Conservation (phyloP, 768 basidiomycete genomes). For the Wakefieldia striispora region DNA sequence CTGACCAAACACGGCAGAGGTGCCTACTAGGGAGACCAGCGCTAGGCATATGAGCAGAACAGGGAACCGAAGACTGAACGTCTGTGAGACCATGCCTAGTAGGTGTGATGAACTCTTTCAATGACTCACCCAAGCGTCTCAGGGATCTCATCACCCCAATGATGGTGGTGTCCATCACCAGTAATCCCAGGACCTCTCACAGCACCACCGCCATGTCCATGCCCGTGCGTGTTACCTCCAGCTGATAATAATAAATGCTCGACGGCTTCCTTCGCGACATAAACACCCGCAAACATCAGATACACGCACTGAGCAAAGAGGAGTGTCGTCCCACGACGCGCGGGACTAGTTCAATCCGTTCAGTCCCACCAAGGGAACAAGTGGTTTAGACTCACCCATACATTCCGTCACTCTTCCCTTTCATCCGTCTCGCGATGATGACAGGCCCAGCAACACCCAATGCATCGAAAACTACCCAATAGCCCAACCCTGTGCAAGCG, state of each 20-base stretch:
- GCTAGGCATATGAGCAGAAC: slow-evolving; percentile 53
- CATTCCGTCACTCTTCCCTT: slow-evolving; percentile 30
- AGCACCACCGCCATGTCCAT: slow-evolving; percentile 62
- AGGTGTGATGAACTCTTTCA: too few species aligned
- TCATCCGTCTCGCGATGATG: slow-evolving; percentile 38
- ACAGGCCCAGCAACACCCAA: slow-evolving; percentile 62
- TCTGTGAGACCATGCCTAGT: slow-evolving; percentile 1
- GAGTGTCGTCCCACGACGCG: slow-evolving; percentile 64
- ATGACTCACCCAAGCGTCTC: slow-evolving; percentile 40
- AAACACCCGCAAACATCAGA: slow-evolving; percentile 90
- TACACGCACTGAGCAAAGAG: slow-evolving; percentile 92
- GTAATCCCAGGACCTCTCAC: slow-evolving; percentile 20
- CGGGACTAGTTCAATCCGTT: slow-evolving; percentile 42
- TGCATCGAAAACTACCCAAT: slow-evolving; percentile 95
- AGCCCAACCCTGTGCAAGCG: slow-evolving; percentile 87
- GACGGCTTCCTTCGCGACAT: slow-evolving; percentile 95
- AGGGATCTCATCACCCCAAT: slow-evolving; percentile 57
- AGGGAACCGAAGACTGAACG: slow-evolving; percentile 63
- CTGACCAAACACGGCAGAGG: slow-evolving; percentile 58
- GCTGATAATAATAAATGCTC: slow-evolving; percentile 85
- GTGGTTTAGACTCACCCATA: slow-evolving; percentile 58
- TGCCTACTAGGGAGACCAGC: slow-evolving; percentile 54
- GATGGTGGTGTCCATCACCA: slow-evolving; percentile 55
- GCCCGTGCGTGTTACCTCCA: slow-evolving; percentile 71
- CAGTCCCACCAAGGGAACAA: slow-evolving; percentile 16